Percentiles rank a stretch among this genome's conserved stretches.
phyloP scores from a whole-genome alignment of 2,329 filamentous ascomycete genomes.

The Clonostachys rhizophaga region DNA sequence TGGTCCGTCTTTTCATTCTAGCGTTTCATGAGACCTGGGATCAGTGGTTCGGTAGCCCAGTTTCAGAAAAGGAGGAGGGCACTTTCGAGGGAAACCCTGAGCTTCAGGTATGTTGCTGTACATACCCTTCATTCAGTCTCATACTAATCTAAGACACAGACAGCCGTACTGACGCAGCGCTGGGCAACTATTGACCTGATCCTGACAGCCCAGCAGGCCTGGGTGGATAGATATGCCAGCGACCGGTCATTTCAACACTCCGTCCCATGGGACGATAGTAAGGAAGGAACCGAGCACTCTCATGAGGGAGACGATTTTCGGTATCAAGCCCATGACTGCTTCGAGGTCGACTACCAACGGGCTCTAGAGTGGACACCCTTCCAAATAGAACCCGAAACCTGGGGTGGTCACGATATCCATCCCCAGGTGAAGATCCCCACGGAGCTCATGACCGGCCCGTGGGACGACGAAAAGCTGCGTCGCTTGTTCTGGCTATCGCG shows the following conservation, averaged over 20 bases:
- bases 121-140: neutral
- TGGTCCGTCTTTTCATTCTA: constrained; percentile 27
- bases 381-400: constrained; percentile 6
- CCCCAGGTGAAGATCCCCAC: constrained; percentile 29
- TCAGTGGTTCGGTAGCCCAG: constrained; percentile 23
- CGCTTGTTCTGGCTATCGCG: constrained; percentile 41
- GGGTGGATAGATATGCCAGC: constrained; percentile 32
- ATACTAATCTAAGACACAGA: constrained; percentile 21
- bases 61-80: neutral
- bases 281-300: constrained; percentile 6
- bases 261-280: constrained; percentile 8
- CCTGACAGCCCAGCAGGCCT: constrained; percentile 40
- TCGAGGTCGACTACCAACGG: constrained; percentile 27
- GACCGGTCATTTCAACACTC: constrained; percentile 26
- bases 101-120: constrained; percentile 27
- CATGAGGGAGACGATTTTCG: constrained; percentile 14
- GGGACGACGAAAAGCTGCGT: constrained; percentile 28
- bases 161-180: constrained; percentile 32
- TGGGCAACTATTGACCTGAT: constrained; percentile 42
- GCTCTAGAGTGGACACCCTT: constrained; percentile 14
- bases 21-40: constrained; percentile 32
- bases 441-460: constrained; percentile 32
- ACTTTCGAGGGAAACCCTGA: constrained; percentile 26
- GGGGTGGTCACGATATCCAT: constrained; percentile 29
- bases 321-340: constrained; percentile 25